Percentiles rank a stretch among this genome's conserved stretches.
phyloP scores from a whole-genome alignment of 116 monocot species.

The Dioscorea cayenensis region DNA sequence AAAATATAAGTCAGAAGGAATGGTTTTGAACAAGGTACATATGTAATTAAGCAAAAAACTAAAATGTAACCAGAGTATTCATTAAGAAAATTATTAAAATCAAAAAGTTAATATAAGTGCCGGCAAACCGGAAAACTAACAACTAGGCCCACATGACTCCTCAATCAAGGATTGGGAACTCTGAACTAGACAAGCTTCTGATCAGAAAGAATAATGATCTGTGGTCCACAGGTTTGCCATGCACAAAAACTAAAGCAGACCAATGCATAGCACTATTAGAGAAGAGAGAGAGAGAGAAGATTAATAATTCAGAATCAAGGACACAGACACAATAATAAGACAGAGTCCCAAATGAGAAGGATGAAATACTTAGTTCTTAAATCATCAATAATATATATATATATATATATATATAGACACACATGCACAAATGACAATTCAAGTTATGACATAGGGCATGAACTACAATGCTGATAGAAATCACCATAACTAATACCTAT shows the following conservation, averaged over 20 bases:
- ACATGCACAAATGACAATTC: no score
- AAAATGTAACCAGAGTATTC: not conserved
- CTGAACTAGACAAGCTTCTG: not conserved
- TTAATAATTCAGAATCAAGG: not conserved
- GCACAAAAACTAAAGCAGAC: no score
- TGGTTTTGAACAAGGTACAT: no score
- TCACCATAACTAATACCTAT: not conserved
- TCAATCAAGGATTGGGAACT: not conserved
- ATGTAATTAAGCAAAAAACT: not conserved
- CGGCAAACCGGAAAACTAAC: not conserved
- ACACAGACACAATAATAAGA: not conserved
- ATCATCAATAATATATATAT: not conserved
- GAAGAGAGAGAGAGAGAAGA: not conserved
- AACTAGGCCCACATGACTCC: not conserved
- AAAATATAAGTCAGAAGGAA: no score
- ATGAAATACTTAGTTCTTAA: not conserved
- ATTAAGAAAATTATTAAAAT: not conserved
- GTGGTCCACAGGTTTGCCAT: no score
- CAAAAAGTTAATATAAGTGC: no score
- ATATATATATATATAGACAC: no score
- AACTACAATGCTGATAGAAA: not conserved
- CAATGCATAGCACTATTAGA: no score
- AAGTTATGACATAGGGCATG: not conserved
- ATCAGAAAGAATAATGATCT: not conserved
- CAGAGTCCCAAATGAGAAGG: not conserved